These are phyloP conservation scores for Penicillium frequentans DNA, from an alignment of 2,329 filamentous ascomycete genomes.

Conservation along the genomic window DNA sequence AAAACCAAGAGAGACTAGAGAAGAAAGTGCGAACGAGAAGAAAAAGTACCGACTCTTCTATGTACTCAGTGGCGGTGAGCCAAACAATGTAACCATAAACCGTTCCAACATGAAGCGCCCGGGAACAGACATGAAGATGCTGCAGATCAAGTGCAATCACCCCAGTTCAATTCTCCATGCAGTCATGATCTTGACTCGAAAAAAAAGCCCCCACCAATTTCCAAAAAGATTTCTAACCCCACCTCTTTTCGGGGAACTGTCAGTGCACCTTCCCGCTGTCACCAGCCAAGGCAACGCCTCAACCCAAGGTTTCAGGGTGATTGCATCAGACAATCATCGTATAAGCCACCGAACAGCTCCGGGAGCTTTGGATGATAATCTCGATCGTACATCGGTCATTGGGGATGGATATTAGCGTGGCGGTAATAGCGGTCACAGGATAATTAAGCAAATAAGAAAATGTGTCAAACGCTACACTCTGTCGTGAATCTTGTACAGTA, in stretches of 20 bases:
- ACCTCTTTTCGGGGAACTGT: conserved; percentile 4
- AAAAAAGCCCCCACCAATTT: background rate
- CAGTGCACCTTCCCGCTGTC: conserved; percentile 20
- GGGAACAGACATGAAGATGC: background rate
- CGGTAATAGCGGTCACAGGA: conserved; percentile 8
- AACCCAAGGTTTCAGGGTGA: conserved; percentile 22
- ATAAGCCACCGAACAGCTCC: conserved; percentile 17
- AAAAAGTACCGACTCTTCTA: conserved; percentile 1
- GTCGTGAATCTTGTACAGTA: background rate
- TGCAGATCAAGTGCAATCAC: background rate
- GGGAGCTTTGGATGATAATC: conserved; percentile 1
- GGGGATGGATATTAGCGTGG: background rate
- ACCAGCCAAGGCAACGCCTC: conserved; percentile 13
- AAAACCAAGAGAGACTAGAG: background rate
- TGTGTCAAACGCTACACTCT: background rate
- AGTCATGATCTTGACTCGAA: background rate
- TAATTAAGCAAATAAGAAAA: background rate
- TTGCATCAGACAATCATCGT: conserved; percentile 9
- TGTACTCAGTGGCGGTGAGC: background rate
- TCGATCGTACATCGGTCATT: background rate
- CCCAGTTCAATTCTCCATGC: background rate
- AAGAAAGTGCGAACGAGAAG: background rate
- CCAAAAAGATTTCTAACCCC: background rate
- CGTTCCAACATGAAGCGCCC: background rate
- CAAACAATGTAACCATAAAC: background rate